phyloP scores from a whole-genome alignment of 495 filamentous ascomycete species.

The Neurospora africana region DNA sequence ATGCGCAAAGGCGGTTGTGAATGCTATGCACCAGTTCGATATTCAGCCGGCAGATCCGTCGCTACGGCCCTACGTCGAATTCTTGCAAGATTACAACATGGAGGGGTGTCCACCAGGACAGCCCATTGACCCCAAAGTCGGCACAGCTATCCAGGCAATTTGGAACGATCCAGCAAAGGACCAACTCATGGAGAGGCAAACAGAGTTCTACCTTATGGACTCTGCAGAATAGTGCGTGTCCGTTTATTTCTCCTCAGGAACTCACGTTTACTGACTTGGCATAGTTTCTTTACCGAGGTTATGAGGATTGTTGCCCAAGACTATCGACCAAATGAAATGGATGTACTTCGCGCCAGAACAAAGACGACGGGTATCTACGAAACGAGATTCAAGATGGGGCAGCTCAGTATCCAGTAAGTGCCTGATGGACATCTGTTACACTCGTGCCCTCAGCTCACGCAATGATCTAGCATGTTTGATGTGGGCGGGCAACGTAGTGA shows the following conservation, averaged over 20 bases:
- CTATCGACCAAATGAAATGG: constrained; percentile 84
- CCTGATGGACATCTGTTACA: neutral
- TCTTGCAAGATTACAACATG: constrained; percentile 75
- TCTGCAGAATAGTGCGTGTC: constrained; percentile 87
- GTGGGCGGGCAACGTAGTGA: constrained; percentile 95
- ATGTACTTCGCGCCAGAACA: constrained; percentile 88
- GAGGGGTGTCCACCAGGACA: constrained; percentile 78
- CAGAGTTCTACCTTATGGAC: constrained; percentile 99
- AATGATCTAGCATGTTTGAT: constrained; percentile 79
- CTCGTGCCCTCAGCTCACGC: constrained; percentile 10
- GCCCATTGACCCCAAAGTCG: constrained; percentile 60
- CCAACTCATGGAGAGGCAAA: constrained; percentile 80
- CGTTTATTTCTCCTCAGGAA: neutral
- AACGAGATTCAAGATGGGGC: constrained; percentile 94
- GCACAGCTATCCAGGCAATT: constrained; percentile 69
- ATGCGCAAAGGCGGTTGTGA: constrained; percentile 85
- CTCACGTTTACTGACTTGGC: constrained; percentile 2
- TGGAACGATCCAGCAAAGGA: constrained; percentile 87
- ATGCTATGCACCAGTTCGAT: constrained; percentile 77
- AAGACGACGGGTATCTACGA: constrained; percentile 99
- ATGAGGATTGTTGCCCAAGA: constrained; percentile 71
- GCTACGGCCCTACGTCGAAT: constrained; percentile 64
- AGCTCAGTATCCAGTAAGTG: constrained; percentile 94
- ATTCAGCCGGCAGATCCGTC: constrained; percentile 62
- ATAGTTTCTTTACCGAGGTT: constrained; percentile 91